Conservation (phyloP, 192 early-diverging fungal genomes). For the Dimargaris cristalligena region DNA sequence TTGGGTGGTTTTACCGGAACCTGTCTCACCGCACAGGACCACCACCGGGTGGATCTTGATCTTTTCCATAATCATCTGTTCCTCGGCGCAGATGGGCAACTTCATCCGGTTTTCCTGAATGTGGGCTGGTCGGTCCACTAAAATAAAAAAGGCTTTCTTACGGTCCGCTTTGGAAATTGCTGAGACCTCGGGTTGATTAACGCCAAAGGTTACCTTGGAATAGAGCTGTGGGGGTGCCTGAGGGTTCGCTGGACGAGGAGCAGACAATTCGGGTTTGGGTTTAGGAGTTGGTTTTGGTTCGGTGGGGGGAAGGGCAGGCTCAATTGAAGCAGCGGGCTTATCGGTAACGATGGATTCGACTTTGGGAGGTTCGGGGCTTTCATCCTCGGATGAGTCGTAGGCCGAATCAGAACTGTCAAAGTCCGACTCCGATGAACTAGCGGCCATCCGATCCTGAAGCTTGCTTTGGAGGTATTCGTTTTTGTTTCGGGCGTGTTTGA, state of each 20-base stretch:
- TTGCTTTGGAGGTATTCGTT: not conserved
- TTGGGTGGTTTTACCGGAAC: conserved; percentile 93
- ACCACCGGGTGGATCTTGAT: conserved; percentile 72
- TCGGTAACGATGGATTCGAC: conserved; percentile 17
- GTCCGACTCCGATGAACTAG: conserved; percentile 25
- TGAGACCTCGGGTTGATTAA: not conserved
- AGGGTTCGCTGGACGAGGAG: too few species aligned
- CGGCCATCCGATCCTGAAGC: conserved; percentile 10
- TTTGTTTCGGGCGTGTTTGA: not conserved
- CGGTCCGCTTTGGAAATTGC: not conserved
- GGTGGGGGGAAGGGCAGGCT: too few species aligned
- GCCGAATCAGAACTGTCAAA: conserved; percentile 62
- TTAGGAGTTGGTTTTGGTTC: conserved; percentile 13
- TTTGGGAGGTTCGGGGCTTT: conserved; percentile 23
- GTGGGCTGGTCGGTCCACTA: conserved; percentile 51
- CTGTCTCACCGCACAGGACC: conserved; percentile 96
- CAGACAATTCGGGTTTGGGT: not conserved
- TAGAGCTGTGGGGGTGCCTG: too few species aligned
- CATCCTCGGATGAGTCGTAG: conserved; percentile 24
- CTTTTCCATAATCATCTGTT: conserved; percentile 96
- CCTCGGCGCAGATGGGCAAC: conserved; percentile 84
- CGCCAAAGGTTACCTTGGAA: not conserved
- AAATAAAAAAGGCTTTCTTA: conserved; percentile 40
- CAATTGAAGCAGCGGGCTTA: conserved; percentile 26
- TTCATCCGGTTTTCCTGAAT: conserved; percentile 59